A percentile compares a stretch with the other conserved stretches of the same genome.
Evolutionary conservation across 176 grass and related monocot species (phyloP).

Genomic region (Aechmea fasciata): DNA sequence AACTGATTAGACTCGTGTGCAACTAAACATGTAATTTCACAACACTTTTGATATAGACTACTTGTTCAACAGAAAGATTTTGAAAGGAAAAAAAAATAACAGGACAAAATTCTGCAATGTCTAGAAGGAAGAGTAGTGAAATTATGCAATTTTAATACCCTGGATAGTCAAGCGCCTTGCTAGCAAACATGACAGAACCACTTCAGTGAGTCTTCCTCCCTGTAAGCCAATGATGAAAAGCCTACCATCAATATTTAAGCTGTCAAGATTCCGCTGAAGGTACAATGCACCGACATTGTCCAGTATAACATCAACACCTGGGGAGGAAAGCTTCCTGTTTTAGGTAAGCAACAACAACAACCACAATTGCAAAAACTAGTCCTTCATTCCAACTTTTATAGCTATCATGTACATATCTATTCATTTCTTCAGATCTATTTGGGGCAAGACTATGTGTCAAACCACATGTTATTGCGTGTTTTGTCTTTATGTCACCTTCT

Average conservation of each 20-base stretch:
- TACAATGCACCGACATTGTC: constrained; percentile 65
- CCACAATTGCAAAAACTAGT: no score
- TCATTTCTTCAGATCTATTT: no score
- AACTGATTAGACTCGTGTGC: not conserved
- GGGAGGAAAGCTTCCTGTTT: no score
- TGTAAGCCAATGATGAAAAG: constrained; percentile 81
- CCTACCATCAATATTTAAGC: constrained; percentile 67
- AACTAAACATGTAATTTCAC: not conserved
- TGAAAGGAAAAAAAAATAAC: not conserved
- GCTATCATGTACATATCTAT: no score
- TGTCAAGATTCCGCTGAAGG: constrained; percentile 57
- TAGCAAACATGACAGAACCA: constrained; percentile 52
- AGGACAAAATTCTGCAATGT: not conserved
- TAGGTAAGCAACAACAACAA: no score
- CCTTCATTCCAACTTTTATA: no score
- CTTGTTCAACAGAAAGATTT: not conserved
- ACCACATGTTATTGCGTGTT: no score
- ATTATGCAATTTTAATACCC: constrained; percentile 37
- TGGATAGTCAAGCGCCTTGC: constrained; percentile 61
- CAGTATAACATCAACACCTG: constrained; percentile 80
- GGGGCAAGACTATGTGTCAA: no score
- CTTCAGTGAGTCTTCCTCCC: constrained; percentile 38
- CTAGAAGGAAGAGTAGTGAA: not conserved
- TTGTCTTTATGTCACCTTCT: no score
- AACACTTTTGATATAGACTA: not conserved